These are phyloP conservation scores for Corchorus olitorius DNA, from an alignment of 345 rosid genomes.

Conservation along the genomic window DNA sequence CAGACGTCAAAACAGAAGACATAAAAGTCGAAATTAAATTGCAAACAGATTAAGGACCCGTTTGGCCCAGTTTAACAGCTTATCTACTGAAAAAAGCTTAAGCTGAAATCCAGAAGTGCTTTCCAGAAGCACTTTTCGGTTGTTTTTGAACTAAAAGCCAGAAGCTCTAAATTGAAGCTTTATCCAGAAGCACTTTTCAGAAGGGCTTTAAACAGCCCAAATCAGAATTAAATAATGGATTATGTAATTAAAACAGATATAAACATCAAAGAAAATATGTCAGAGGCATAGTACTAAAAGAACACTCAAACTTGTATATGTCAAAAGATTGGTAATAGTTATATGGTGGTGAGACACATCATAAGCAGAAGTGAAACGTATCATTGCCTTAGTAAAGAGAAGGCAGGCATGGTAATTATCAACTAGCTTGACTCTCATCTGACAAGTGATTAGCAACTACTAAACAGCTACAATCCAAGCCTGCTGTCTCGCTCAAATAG, in stretches of 20 bases:
- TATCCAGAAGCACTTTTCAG: no score
- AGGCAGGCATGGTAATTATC: background rate
- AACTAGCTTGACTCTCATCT: background rate
- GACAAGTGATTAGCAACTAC: background rate
- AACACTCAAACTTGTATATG: background rate
- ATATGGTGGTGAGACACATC: background rate
- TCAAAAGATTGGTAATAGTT: background rate
- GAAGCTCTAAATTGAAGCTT: no score
- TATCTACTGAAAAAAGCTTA: no score
- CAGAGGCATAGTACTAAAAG: background rate
- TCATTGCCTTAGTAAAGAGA: background rate
- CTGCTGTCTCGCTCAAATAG: no score
- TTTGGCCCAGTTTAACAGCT: no score
- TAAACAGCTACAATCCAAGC: no score
- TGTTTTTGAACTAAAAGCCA: no score
- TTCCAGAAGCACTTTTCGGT: no score
- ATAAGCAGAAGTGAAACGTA: background rate
- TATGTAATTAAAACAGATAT: background rate
- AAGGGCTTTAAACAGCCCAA: no score
- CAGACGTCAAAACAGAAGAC: background rate
- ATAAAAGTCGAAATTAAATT: background rate
- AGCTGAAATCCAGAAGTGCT: no score
- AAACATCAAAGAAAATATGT: background rate
- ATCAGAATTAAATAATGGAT: background rate
- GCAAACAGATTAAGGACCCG: background rate